Percentiles rank a stretch among this genome's conserved stretches.
Conservation (phyloP, 164 flowering plant species). For the Stephania yunnanensis region DNA sequence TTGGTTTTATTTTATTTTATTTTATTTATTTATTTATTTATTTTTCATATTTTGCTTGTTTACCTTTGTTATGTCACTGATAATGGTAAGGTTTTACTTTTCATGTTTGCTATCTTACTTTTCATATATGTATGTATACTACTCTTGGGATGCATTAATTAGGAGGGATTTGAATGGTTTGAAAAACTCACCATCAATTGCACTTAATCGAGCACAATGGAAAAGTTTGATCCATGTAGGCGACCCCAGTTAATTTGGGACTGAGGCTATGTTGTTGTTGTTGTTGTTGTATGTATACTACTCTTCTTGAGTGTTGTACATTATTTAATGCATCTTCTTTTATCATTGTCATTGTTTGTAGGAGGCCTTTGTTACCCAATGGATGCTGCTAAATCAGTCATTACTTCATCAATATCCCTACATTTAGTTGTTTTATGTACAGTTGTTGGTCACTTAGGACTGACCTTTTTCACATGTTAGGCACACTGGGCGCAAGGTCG, state of each 20-base stretch:
- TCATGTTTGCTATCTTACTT: neutral
- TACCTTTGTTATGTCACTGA: neutral
- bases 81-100: neutral
- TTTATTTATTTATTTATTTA: no score
- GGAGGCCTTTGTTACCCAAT: neutral
- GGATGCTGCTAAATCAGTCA: neutral
- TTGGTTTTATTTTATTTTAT: no score
- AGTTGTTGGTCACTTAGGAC: neutral
- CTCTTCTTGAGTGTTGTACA: no score
- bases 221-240: no score
- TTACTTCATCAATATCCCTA: neutral
- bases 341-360: neutral
- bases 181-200: no score
- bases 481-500: conserved; percentile 82
- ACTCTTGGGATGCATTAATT: no score
- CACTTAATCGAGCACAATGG: no score
- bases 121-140: neutral
- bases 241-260: no score
- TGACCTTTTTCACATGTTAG: conserved; percentile 29
- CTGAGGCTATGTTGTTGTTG: no score
- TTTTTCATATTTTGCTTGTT: neutral
- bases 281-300: no score
- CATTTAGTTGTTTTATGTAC: neutral
- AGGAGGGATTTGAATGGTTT: no score
- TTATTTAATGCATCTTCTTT: neutral